Conservation (phyloP, 1,284 basidiomycete genomes). For the Cryptococcus depauperatus region DNA sequence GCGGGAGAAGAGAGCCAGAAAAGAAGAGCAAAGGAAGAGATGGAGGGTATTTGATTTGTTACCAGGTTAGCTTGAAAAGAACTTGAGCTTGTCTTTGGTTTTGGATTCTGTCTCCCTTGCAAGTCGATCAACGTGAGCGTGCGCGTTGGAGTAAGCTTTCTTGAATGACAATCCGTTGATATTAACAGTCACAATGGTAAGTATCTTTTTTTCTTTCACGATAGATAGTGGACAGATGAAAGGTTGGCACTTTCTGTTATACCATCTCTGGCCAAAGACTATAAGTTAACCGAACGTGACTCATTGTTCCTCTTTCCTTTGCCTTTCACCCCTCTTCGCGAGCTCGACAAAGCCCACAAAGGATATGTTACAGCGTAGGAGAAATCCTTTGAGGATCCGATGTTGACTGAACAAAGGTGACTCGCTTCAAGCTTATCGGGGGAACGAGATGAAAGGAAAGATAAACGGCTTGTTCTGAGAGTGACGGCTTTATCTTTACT, state of each 20-base stretch:
- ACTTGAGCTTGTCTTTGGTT: background rate
- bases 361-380: background rate
- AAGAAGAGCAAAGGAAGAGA: background rate
- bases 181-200: background rate
- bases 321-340: background rate
- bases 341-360: background rate
- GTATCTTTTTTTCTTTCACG: background rate
- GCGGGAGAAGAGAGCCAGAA: background rate
- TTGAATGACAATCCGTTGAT: background rate
- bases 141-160: background rate
- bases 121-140: background rate
- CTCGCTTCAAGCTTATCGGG: too few species aligned
- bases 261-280: background rate
- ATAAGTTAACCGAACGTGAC: background rate
- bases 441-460: too few species aligned
- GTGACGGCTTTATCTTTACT: too few species aligned
- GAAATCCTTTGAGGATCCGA: background rate
- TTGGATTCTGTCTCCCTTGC: background rate
- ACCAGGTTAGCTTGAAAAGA: background rate
- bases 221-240: background rate
- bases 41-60: background rate
- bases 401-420: constrained; percentile 1
- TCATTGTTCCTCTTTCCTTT: background rate
- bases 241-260: background rate
- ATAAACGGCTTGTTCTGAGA: too few species aligned